phyloP scores from a whole-genome alignment of 2,329 filamentous ascomycete species.

The Phaeophleospora eucalypticola region DNA sequence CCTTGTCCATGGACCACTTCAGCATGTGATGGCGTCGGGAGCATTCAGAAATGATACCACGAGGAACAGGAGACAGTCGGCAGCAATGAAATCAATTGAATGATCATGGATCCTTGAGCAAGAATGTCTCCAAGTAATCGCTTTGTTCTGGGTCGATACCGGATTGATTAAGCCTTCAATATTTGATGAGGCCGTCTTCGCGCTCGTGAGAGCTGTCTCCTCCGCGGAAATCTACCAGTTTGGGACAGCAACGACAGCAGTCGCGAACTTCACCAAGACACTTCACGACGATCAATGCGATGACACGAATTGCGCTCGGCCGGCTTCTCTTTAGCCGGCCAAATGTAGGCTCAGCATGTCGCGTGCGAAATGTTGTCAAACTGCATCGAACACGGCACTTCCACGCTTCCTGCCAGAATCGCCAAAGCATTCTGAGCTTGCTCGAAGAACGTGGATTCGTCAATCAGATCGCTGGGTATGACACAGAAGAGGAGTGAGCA shows the following conservation, averaged over 20 bases:
- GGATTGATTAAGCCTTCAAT: too few species aligned
- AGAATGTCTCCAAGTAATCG: too few species aligned
- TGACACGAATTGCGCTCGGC: background rate
- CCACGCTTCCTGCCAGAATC: background rate
- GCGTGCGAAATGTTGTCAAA: background rate
- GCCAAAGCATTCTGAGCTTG: conserved; percentile 48
- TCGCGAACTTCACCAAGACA: too few species aligned
- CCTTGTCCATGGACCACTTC: too few species aligned
- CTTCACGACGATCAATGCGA: background rate
- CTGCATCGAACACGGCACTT: background rate
- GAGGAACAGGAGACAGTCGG: background rate
- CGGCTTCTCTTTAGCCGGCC: background rate
- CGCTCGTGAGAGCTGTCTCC: too few species aligned
- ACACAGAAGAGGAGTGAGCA: conserved; percentile 3
- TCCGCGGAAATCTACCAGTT: background rate
- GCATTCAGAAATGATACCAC: background rate
- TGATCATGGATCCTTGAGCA: too few species aligned
- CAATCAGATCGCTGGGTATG: conserved; percentile 70
- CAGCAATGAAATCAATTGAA: too few species aligned
- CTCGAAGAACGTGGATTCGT: conserved; percentile 69
- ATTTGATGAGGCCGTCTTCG: too few species aligned
- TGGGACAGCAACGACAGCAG: too few species aligned
- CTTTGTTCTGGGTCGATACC: too few species aligned
- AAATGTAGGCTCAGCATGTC: conserved; percentile 9
- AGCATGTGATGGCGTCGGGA: background rate